Percentiles rank a stretch among this genome's conserved stretches.
These are phyloP conservation scores for Diospyros kaki DNA, from an alignment of 148 eudicot genomes.

Conservation along the genomic window DNA sequence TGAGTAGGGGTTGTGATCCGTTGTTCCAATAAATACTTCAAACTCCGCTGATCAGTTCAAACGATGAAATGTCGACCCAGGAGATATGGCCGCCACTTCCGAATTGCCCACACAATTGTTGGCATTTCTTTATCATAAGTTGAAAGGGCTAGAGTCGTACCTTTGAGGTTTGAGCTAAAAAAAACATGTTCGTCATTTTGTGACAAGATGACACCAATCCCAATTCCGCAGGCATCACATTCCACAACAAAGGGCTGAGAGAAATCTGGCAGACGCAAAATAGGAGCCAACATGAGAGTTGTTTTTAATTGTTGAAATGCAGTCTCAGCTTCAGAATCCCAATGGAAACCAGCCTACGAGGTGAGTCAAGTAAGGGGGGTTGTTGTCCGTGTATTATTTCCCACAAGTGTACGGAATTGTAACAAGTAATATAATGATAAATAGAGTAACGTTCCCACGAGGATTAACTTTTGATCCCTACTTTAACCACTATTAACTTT, in stretches of 20 bases:
- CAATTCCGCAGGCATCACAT: neutral
- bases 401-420: no score
- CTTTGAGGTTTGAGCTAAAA: neutral
- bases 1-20: slow-evolving; percentile 5
- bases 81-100: slow-evolving; percentile 2
- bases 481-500: no score
- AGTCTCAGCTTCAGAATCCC: neutral
- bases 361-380: neutral
- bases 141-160: neutral
- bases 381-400: no score
- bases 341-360: no score
- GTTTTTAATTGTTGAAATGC: neutral
- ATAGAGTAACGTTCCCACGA: no score
- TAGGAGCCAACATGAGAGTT: neutral
- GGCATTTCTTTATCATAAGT: neutral
- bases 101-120: neutral
- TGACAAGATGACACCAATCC: neutral
- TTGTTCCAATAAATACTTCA: neutral
- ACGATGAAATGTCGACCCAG: neutral
- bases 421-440: no score
- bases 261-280: neutral
- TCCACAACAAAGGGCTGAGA: neutral
- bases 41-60: neutral
- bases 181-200: neutral
- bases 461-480: no score